Evolutionary conservation across 2,329 filamentous ascomycete species (phyloP).

Genomic region (Xylariales sp.): DNA sequence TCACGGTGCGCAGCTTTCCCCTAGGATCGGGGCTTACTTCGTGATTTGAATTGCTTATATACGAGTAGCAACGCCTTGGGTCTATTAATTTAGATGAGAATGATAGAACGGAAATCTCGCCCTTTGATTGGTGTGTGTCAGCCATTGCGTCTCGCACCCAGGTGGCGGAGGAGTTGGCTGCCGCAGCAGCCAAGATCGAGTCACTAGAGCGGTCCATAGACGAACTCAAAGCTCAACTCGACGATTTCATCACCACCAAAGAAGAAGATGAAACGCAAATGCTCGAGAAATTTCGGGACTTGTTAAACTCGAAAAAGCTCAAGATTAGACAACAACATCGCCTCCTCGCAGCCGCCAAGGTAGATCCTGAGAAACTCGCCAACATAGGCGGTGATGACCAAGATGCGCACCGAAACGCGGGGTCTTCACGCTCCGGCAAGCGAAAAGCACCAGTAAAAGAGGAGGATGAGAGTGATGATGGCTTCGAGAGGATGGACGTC

Average conservation of each 20-base stretch:
- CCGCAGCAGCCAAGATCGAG: constrained; percentile 57
- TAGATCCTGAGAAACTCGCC: constrained; percentile 53
- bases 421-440: constrained; percentile 60
- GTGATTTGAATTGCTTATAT: constrained; percentile 28
- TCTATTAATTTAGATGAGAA: constrained; percentile 67
- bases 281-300: constrained; percentile 74
- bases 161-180: constrained; percentile 57
- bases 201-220: constrained; percentile 66
- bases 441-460: constrained; percentile 58
- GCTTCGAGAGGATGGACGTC: constrained; percentile 63
- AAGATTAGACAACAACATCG: constrained; percentile 81
- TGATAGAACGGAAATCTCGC: constrained; percentile 67
- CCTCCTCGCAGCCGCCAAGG: constrained; percentile 62
- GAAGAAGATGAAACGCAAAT: constrained; percentile 73
- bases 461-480: constrained; percentile 57
- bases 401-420: constrained; percentile 44
- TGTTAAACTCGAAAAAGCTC: constrained; percentile 83
- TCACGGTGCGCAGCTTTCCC: constrained; percentile 65
- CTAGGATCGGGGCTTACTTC: constrained; percentile 11
- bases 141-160: constrained; percentile 63
- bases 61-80: constrained; percentile 74
- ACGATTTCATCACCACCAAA: constrained; percentile 74
- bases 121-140: constrained; percentile 77
- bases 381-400: constrained; percentile 46
- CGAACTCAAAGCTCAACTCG: constrained; percentile 71